Evolutionary conservation across 2,329 filamentous ascomycete species (phyloP).

Genomic region (Exophiala phaeomuriformis): DNA sequence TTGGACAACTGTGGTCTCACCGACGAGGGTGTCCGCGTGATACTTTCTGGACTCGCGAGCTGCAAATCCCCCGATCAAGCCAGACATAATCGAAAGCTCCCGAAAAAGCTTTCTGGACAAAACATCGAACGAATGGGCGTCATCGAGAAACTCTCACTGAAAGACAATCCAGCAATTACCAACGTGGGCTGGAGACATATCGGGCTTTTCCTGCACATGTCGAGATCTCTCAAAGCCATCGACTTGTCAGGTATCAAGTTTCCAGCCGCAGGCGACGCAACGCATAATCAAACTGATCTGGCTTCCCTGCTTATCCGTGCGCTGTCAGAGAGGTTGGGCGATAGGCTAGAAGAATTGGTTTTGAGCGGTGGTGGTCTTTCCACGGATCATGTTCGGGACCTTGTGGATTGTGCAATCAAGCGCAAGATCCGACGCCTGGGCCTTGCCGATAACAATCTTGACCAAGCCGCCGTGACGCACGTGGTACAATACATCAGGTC

Average conservation of each 20-base stretch:
- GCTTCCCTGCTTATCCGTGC: conserved; percentile 65
- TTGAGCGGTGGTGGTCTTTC: conserved; percentile 71
- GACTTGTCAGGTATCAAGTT: conserved; percentile 83
- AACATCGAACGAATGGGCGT: conserved; percentile 51
- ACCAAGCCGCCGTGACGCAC: conserved; percentile 64
- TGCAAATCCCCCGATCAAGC: conserved; percentile 60
- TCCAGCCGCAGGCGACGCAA: conserved; percentile 35
- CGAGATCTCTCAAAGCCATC: conserved; percentile 72
- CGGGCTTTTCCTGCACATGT: conserved; percentile 83
- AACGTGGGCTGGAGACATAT: conserved; percentile 87
- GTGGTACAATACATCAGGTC: conserved; percentile 68
- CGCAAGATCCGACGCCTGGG: conserved; percentile 73
- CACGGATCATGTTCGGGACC: conserved; percentile 61
- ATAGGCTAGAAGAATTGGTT: conserved; percentile 72
- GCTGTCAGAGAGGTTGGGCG: conserved; percentile 67
- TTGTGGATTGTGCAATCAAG: conserved; percentile 75
- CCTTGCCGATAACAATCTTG: conserved; percentile 73
- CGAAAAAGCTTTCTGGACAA: conserved; percentile 33
- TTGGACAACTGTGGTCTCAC: conserved; percentile 80
- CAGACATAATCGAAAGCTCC: conserved; percentile 42
- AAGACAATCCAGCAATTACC: conserved; percentile 80
- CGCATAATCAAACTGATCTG: conserved; percentile 42
- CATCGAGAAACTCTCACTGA: conserved; percentile 78
- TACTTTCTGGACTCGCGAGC: conserved; percentile 77
- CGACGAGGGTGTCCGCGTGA: conserved; percentile 78